Percentiles rank a stretch among this genome's conserved stretches.
Conservation (phyloP, 1,139 yeast species). For the Geotrichum candidum region DNA sequence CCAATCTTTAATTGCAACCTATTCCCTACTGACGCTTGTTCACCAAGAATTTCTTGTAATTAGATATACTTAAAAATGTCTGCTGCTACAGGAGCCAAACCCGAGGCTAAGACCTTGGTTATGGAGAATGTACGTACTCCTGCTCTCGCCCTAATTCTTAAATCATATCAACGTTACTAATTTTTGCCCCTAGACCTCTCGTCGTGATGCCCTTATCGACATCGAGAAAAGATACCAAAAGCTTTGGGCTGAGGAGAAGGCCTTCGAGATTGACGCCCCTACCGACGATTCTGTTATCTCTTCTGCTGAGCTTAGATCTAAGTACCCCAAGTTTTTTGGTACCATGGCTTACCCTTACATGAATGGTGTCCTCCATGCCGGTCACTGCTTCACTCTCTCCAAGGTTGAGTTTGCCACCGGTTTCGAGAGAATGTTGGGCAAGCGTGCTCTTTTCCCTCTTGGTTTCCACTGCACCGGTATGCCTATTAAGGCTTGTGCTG, state of each 20-base stretch:
- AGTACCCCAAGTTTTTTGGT: conserved; percentile 81
- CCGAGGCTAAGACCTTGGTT: conserved; percentile 35
- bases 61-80: conserved; percentile 10
- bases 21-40: background rate
- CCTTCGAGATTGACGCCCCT: conserved; percentile 88
- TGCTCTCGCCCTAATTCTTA: background rate
- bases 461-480: conserved; percentile 99
- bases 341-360: conserved; percentile 98
- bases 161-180: background rate
- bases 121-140: conserved; percentile 37
- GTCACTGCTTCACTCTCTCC: conserved; percentile 92
- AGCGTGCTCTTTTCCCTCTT: conserved; percentile 86
- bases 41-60: background rate
- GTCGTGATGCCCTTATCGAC: conserved; percentile 88
- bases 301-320: conserved; percentile 65
- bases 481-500: conserved; percentile 97
- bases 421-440: conserved; percentile 91
- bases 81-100: conserved; percentile 15
- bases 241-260: conserved; percentile 78
- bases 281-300: conserved; percentile 57
- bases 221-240: conserved; percentile 87
- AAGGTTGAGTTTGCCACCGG: conserved; percentile 93
- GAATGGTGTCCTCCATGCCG: conserved; percentile 98
- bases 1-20: background rate
- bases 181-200: conserved; percentile 49